These are phyloP conservation scores for Paramecium caudatum DNA, from an alignment of 73 alveolate species.

Conservation along the genomic window DNA sequence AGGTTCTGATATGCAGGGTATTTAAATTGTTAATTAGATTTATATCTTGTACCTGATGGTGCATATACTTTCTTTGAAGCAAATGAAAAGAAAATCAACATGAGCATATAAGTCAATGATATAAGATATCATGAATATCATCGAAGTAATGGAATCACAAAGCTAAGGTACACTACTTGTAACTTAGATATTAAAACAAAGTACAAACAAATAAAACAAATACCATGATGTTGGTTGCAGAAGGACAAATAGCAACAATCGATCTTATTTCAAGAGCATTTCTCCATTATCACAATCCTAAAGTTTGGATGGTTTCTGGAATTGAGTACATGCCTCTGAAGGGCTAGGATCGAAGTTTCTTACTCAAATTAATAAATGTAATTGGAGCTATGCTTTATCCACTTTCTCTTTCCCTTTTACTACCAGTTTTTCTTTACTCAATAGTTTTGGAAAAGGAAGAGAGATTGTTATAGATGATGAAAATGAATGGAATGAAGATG, in stretches of 20 bases:
- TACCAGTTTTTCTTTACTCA: conserved; percentile 96
- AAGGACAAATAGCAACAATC: conserved; percentile 82
- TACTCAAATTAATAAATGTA: conserved; percentile 88
- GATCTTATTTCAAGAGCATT: conserved; percentile 94
- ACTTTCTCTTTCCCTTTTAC: conserved; percentile 87
- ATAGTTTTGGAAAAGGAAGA: conserved; percentile 98
- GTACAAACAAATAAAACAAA: conserved; percentile 67
- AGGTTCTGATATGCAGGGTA: conserved; percentile 74
- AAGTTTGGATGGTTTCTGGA: conserved; percentile 88
- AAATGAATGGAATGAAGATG: conserved; percentile 98
- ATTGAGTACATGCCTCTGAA: conserved; percentile 93
- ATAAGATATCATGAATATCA: conserved; percentile 93
- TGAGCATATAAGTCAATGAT: conserved; percentile 92
- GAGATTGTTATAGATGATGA: conserved; percentile 95
- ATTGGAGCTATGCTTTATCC: conserved; percentile 94
- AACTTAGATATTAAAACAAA: conserved; percentile 82
- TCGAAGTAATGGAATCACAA: conserved; percentile 95
- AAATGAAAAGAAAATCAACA: conserved; percentile 79
- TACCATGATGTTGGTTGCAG: conserved; percentile 78
- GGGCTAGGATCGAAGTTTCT: conserved; percentile 87
- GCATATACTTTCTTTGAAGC: conserved; percentile 91
- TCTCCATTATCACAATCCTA: conserved; percentile 85
- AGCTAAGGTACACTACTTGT: background rate
- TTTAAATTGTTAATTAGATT: background rate
- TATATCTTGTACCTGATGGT: conserved; percentile 95